Percentiles rank a stretch among this genome's conserved stretches.
Conservation (phyloP, 495 filamentous ascomycete genomes). For the Trypethelium eluteriae region DNA sequence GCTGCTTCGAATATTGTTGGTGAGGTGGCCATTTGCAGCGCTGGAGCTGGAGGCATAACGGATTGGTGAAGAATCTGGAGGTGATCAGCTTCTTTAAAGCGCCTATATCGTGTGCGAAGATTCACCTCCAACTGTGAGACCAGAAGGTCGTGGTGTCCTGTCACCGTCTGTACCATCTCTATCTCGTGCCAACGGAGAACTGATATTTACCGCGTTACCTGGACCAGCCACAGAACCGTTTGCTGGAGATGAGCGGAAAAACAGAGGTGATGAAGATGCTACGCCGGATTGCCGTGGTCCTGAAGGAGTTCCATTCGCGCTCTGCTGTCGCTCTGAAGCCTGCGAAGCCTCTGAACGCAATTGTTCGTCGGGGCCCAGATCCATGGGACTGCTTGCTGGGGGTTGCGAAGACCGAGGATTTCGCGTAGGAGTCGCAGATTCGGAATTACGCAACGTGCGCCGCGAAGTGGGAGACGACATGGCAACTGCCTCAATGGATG, state of each 20-base stretch:
- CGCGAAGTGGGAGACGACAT: conserved; percentile 26
- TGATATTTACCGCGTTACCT: conserved; percentile 50
- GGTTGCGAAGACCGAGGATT: conserved; percentile 46
- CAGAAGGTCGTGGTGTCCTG: conserved; percentile 65
- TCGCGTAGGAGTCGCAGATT: conserved; percentile 50
- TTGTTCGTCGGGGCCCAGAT: conserved; percentile 42
- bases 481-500: conserved; percentile 15
- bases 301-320: conserved; percentile 36
- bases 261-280: conserved; percentile 70
- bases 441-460: conserved; percentile 44
- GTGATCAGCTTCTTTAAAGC: conserved; percentile 2
- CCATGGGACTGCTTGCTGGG: conserved; percentile 45
- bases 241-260: conserved; percentile 71
- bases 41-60: conserved; percentile 82
- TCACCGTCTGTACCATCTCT: conserved; percentile 53
- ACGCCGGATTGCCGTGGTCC: conserved; percentile 21
- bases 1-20: conserved; percentile 60
- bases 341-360: conserved; percentile 37
- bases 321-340: conserved; percentile 38
- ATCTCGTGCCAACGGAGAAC: conserved; percentile 56
- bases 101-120: background rate
- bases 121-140: conserved; percentile 57
- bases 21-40: conserved; percentile 52
- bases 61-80: conserved; percentile 78
- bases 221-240: conserved; percentile 44